These are phyloP conservation scores for Leccinum broughii DNA, from an alignment of 768 basidiomycete species.

Conservation along the genomic window DNA sequence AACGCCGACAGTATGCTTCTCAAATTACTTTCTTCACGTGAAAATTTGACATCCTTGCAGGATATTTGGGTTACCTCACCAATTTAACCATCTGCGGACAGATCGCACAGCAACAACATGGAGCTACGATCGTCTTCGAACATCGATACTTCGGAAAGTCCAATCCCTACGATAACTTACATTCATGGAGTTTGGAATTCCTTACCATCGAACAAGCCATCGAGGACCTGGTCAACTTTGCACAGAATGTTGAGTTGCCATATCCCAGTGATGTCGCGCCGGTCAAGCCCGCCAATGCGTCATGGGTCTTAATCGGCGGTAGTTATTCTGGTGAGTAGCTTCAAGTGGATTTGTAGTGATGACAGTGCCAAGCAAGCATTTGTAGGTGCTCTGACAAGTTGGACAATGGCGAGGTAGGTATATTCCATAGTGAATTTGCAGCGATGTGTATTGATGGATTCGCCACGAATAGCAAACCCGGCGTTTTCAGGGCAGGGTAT, in stretches of 20 bases:
- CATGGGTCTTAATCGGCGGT: conserved; percentile 45
- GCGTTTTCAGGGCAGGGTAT: conserved; percentile 43
- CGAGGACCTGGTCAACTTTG: conserved; percentile 71
- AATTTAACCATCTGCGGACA: conserved; percentile 63
- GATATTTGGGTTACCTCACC: conserved; percentile 53
- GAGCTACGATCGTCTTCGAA: conserved; percentile 59
- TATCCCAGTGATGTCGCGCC: conserved; percentile 60
- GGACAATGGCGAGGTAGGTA: conserved; percentile 67
- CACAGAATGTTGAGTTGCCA: conserved; percentile 62
- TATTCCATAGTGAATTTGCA: neutral
- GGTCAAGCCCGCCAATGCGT: conserved; percentile 49
- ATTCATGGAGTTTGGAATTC: conserved; percentile 51
- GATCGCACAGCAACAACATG: conserved; percentile 65
- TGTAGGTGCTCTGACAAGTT: conserved; percentile 50
- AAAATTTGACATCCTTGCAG: conserved; percentile 13
- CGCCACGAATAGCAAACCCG: conserved; percentile 35
- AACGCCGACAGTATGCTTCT: too few relatives aligned
- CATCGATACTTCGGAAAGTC: conserved; percentile 79
- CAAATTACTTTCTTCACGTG: too few relatives aligned
- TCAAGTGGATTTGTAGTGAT: neutral
- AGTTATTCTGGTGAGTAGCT: conserved; percentile 38
- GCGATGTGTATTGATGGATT: neutral
- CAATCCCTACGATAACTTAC: conserved; percentile 65
- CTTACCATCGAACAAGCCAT: conserved; percentile 76
- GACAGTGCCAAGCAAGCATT: neutral